phyloP scores from a whole-genome alignment of 257 asterid genomes.

The Jaltomata sinuosa region DNA sequence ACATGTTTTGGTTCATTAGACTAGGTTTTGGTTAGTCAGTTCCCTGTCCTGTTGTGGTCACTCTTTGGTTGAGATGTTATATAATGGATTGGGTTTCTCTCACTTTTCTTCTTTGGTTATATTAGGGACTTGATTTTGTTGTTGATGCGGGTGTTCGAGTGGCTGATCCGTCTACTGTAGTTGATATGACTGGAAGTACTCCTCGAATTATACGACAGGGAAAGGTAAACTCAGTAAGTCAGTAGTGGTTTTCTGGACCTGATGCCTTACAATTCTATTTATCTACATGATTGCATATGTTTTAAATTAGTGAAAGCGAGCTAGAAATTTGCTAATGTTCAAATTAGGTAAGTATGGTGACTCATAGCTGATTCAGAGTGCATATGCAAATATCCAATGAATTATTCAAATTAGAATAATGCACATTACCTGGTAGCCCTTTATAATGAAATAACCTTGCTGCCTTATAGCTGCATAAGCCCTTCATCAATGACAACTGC shows the following conservation, averaged over 20 bases:
- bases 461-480: neutral
- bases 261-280: neutral
- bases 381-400: neutral
- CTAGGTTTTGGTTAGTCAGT: neutral
- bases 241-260: neutral
- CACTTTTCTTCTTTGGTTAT: constrained; percentile 1
- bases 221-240: constrained; percentile 41
- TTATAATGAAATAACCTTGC: neutral
- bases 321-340: neutral
- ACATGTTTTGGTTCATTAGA: neutral
- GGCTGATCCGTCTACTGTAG: constrained; percentile 89
- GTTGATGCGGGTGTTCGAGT: constrained; percentile 79
- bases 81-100: neutral
- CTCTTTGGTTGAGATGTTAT: neutral
- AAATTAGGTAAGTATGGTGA: neutral
- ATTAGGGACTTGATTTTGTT: constrained; percentile 85
- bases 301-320: neutral
- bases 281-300: neutral
- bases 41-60: neutral
- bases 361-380: neutral
- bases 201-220: constrained; percentile 64
- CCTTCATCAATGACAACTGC: neutral
- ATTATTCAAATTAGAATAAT: neutral
- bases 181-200: constrained; percentile 67
- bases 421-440: neutral